These are phyloP conservation scores for Chloropicon primus DNA, from an alignment of 139 green algal species.

Conservation along the genomic window DNA sequence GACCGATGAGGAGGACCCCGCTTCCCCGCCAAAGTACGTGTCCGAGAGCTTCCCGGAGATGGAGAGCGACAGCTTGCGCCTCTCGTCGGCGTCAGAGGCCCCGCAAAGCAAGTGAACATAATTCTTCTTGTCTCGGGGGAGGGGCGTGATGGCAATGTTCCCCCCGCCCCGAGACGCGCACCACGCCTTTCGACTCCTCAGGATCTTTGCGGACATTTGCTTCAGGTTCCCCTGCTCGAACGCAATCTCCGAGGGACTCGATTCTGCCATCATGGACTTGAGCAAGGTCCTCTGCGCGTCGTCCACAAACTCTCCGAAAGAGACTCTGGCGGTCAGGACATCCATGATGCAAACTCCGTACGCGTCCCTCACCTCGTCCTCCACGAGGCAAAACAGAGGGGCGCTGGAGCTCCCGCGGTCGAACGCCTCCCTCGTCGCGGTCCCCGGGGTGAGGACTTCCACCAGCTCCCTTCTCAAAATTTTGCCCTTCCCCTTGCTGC, in stretches of 20 bases:
- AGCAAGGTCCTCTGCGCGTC: constrained; percentile 19
- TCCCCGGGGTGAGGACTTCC: constrained; percentile 45
- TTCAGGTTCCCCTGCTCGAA: constrained; percentile 5
- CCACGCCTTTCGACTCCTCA: too few species aligned
- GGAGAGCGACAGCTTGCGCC: too few species aligned
- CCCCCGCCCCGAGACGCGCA: too few species aligned
- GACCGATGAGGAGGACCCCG: too few species aligned
- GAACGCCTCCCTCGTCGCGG: constrained; percentile 17
- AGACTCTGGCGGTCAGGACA: constrained; percentile 12
- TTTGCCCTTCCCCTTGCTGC: neutral
- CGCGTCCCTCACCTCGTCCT: constrained; percentile 13
- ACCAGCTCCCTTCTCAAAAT: constrained; percentile 31
- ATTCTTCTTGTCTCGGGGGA: too few species aligned
- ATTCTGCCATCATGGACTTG: constrained; percentile 17
- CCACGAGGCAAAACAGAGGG: constrained; percentile 21
- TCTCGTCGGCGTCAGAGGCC: too few species aligned
- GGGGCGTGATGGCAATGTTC: too few species aligned
- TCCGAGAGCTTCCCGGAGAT: too few species aligned
- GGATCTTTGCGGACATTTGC: too few species aligned
- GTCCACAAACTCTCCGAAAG: constrained; percentile 1
- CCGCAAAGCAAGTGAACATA: too few species aligned
- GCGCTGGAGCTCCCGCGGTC: neutral
- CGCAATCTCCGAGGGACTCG: constrained; percentile 26
- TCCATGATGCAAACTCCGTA: constrained; percentile 34
- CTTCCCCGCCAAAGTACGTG: too few species aligned